phyloP scores from a whole-genome alignment of 306 rosid species.

The Cucurbita maxima region DNA sequence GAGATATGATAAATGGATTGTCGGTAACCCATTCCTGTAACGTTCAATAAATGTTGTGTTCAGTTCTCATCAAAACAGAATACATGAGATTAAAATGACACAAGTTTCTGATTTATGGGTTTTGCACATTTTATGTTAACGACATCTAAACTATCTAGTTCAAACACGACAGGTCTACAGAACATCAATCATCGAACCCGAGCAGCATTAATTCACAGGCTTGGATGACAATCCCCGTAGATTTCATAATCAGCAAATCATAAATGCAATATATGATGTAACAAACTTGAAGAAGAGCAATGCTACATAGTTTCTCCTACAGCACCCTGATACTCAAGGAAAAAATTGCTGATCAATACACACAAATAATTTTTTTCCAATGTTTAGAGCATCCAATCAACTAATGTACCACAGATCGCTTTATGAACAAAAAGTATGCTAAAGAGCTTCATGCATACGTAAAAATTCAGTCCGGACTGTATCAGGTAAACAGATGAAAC shows the following conservation, averaged over 20 bases:
- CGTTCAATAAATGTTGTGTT: not conserved
- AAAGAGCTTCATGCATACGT: not conserved
- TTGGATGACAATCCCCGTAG: not conserved
- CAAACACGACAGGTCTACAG: not conserved
- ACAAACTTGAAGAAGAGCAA: not conserved
- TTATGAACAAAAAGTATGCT: not conserved
- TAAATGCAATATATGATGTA: not conserved
- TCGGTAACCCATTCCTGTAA: constrained; percentile 98
- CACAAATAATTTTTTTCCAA: not conserved
- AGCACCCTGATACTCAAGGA: not conserved
- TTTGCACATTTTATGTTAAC: not conserved
- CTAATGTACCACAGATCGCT: not conserved
- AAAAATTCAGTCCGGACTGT: not conserved
- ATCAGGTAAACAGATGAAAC: not conserved
- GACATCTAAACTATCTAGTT: not conserved
- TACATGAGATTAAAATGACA: not conserved
- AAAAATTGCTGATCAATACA: not conserved
- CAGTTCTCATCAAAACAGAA: not conserved
- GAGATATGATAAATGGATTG: constrained; percentile 88
- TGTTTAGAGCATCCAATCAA: not conserved
- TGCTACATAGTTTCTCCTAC: not conserved
- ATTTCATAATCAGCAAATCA: not conserved
- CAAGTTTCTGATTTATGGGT: not conserved
- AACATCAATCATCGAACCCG: not conserved
- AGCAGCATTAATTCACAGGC: not conserved